Conservation (phyloP, 1,284 basidiomycete genomes). For the Trichosporon asahii region DNA sequence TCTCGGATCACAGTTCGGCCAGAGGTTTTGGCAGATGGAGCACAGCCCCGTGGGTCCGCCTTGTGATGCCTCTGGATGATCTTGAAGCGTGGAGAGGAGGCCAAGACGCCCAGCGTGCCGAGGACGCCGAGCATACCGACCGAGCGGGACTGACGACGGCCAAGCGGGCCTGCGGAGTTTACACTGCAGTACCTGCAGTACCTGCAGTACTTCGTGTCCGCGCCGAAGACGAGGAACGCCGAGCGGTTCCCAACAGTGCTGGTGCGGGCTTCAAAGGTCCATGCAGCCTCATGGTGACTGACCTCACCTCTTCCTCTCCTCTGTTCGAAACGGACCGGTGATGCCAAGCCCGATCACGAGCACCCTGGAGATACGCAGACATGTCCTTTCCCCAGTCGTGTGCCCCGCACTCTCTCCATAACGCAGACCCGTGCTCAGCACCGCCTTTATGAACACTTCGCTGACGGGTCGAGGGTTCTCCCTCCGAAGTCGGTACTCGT, state of each 20-base stretch:
- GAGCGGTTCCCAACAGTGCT: background rate
- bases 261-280: no score
- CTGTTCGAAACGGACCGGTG: no score
- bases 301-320: background rate
- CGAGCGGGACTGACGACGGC: background rate
- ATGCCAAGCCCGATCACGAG: background rate
- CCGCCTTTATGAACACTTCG: background rate
- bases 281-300: background rate
- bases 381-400: background rate
- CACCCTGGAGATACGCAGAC: background rate
- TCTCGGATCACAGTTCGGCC: no score
- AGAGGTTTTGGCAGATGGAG: background rate
- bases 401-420: background rate
- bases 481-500: background rate
- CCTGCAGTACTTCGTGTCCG: background rate
- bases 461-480: no score
- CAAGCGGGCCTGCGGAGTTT: background rate
- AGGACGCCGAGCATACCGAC: background rate
- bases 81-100: background rate
- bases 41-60: background rate
- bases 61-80: no score
- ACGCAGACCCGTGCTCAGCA: background rate
- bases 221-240: background rate
- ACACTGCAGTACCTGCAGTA: background rate
- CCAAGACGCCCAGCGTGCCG: background rate